phyloP scores from a whole-genome alignment of 371 early-diverging fungal species.

The Mucor ambiguus region DNA sequence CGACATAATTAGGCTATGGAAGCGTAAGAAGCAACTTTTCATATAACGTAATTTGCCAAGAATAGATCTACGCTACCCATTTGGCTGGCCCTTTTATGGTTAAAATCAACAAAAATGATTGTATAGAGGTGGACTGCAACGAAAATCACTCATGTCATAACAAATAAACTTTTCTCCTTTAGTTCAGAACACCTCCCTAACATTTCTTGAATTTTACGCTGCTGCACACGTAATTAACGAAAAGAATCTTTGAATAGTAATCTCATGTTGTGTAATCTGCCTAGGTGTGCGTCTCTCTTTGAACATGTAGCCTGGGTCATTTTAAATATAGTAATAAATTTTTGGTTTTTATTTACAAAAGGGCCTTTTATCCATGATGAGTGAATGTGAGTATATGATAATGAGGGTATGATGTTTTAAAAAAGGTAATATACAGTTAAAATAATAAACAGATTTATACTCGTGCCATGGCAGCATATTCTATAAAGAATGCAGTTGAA shows the following conservation, averaged over 20 bases:
- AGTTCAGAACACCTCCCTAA: background rate
- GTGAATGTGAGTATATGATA: background rate
- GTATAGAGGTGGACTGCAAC: background rate
- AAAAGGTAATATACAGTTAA: background rate
- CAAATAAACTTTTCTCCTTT: conserved; percentile 4
- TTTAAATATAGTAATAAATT: background rate
- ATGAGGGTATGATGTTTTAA: conserved; percentile 10
- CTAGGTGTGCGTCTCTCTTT: background rate
- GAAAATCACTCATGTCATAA: conserved; percentile 1
- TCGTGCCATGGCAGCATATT: conserved; percentile 32
- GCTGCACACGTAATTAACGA: conserved; percentile 3
- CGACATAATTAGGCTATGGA: background rate
- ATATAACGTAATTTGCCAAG: conserved; percentile 8
- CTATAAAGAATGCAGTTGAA: conserved; percentile 28
- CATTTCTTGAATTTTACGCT: background rate
- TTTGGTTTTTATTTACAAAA: conserved; percentile 1
- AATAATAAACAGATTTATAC: conserved; percentile 11
- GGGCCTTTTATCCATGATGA: conserved; percentile 5
- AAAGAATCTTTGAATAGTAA: background rate
- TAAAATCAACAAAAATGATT: conserved; percentile 5
- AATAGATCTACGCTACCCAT: conserved; percentile 3
- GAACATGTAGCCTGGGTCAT: conserved; percentile 2
- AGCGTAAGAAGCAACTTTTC: background rate
- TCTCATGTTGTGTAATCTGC: background rate
- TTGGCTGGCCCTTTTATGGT: background rate